Base-by-base conservation (phyloP, 306 rosid genomes). In the Trifolium dubium region DNA sequence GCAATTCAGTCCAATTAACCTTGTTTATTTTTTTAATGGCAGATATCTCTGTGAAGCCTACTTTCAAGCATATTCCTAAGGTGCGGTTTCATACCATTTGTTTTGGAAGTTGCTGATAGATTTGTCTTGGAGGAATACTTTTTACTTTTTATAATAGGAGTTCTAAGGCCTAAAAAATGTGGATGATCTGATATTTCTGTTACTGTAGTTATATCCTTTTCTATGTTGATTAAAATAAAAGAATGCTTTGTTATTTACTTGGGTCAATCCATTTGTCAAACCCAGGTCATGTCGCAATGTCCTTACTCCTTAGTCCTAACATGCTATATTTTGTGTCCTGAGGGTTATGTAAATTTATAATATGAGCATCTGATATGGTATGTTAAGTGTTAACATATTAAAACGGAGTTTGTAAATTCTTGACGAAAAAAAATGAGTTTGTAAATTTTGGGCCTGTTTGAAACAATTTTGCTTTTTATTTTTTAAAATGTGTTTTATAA, bases 11-110 rank as follows among this genome's bases (percentile, higher is more conserved):
- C 72, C 66, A 14, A 40, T 56, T 69, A 9, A 29, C 14, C 29
- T 39, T 68, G 6, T 40, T 74, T 10, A 2, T 50, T 74, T 76
- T 61, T 79, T 83, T 51, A 11, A 44, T 75, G 66, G 40, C 92
- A 88, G 95, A 74, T 64, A 65, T 47, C 79, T 68, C 90, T 70
- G 80, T 80, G 0, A 89, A 85, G 67, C 96, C 90, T 66, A 73
- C 86, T 73, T 89, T 91, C 95, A 91, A 91, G 83, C 97, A 94
- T 79, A 88, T 94, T 65, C 98, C 98, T 35, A 94, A 94, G 98
- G 98, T 94, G 61, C 75, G 80, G 69, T 83, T 69, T 81, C 74
- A 60, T 54, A 64, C 30, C 28, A 67, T 71, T 75, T 47, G 46
- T 73, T 58, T 59, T 67, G 18, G 73, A 80, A 54, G 66, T 61